Evolutionary conservation across 2,329 filamentous ascomycete genomes (phyloP).

Genomic region (Rutstroemia sp.): DNA sequence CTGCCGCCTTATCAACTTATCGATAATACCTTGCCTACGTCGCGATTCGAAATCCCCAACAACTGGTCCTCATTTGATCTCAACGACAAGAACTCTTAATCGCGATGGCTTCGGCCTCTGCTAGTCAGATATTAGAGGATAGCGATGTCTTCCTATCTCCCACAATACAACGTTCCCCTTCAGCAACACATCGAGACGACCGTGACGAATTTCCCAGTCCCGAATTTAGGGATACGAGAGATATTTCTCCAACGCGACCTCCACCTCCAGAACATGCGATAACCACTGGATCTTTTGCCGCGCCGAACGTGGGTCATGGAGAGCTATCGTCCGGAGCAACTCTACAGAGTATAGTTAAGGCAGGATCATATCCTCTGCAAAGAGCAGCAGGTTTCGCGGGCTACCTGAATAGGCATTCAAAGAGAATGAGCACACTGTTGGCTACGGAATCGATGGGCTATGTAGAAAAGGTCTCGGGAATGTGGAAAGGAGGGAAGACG

Average conservation of each 20-base stretch:
- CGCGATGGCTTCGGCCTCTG: conserved; percentile 51
- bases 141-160: conserved; percentile 86
- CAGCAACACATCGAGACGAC: conserved; percentile 18
- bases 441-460: conserved; percentile 94
- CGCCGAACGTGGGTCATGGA: conserved; percentile 14
- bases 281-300: conserved; percentile 21
- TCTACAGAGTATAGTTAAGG: conserved; percentile 50
- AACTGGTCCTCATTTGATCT: not conserved
- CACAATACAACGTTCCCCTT: conserved; percentile 48
- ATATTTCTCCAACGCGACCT: conserved; percentile 5
- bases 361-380: conserved; percentile 71
- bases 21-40: not conserved
- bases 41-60: not conserved
- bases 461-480: conserved; percentile 91
- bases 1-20: not conserved
- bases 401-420: conserved; percentile 71
- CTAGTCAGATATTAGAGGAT: conserved; percentile 80
- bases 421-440: conserved; percentile 72
- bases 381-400: conserved; percentile 76
- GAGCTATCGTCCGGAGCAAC: conserved; percentile 40
- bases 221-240: conserved; percentile 1
- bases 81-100: not conserved
- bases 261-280: conserved; percentile 13
- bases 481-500: conserved; percentile 87
- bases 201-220: conserved; percentile 9